Evolutionary conservation across 495 filamentous ascomycete genomes (phyloP).

Genomic region (Lasiosphaeris hirsuta): DNA sequence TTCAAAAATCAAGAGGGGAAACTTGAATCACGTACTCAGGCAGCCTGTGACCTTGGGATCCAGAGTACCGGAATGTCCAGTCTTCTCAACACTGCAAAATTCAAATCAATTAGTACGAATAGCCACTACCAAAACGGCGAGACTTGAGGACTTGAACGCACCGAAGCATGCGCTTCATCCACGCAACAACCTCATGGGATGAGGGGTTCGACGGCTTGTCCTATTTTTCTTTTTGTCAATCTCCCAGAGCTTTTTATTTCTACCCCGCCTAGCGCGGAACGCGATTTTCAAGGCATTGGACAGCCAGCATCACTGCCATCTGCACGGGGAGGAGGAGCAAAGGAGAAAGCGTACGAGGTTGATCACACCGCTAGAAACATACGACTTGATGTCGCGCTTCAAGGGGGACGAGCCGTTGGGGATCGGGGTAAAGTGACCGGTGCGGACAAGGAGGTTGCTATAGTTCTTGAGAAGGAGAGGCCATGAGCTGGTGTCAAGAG

Average conservation of each 20-base stretch:
- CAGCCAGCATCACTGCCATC: not conserved
- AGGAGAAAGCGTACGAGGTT: slow-evolving; percentile 46
- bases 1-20: not conserved
- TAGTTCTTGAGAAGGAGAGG: slow-evolving; percentile 92
- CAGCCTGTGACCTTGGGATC: slow-evolving; percentile 82
- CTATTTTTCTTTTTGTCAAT: slow-evolving; percentile 9
- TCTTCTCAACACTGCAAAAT: slow-evolving; percentile 77
- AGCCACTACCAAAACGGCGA: not conserved
- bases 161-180: slow-evolving; percentile 96
- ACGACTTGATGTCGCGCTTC: slow-evolving; percentile 90
- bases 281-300: too few species aligned
- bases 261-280: not conserved
- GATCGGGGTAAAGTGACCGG: slow-evolving; percentile 91
- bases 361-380: slow-evolving; percentile 93
- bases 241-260: not conserved
- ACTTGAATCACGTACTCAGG: slow-evolving; percentile 48
- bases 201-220: slow-evolving; percentile 98
- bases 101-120: slow-evolving; percentile 19
- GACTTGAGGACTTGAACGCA: slow-evolving; percentile 34
- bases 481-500: slow-evolving; percentile 75
- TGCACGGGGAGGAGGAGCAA: not conserved
- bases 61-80: slow-evolving; percentile 94
- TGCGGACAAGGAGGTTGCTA: slow-evolving; percentile 77
- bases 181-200: slow-evolving; percentile 96
- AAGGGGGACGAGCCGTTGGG: slow-evolving; percentile 80